Base-by-base conservation (phyloP, 164 flowering plant genomes). In the Vitis amurensis region DNA sequence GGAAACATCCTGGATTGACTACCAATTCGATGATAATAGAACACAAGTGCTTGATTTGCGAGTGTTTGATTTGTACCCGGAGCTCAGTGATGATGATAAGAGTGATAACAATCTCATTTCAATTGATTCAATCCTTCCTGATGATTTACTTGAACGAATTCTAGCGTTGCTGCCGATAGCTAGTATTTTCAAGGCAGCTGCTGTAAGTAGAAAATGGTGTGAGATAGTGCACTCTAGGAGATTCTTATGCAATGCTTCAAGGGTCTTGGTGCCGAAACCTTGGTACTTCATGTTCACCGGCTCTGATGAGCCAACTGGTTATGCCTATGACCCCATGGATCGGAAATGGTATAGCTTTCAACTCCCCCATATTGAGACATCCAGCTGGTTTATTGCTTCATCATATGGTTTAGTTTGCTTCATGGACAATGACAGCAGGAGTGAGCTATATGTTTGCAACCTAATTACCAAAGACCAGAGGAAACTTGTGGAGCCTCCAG, bases 271-370 rank as follows among this genome's bases (percentile, higher is more conserved):
- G 4, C 96, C 87, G 52, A 88, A 84, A 56, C 99, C 99, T 5
- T 94, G 98, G 98, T 94, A 94, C 75, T 94, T 83, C 74, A 94
- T 94, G 99, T 94, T 94, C 73, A 94, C 90, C 1, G 83, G 86
- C 77, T 80, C 87, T 19, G 91, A 89, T 67, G 97, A 92, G 9
- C 85, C 95, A 2, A 64, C 64, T 58, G 99, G 99, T 13, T 90
- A 91, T 75, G 91, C 96, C 1, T 94, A 81, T 80, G 99, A 94
- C 76, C 94, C 99, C 16, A 61, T 79, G 55, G 87, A 87, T 55
- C 78, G 82, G 48, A 94, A 91, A 70, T 94, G 99, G 99, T 85
- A 92, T 57, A 71, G 75, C 71, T 76, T 91, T 74, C 89, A 94
- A 19, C 92, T 94, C 53, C 98, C 99, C 29, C 77, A 85, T 76